Base-by-base conservation (phyloP, 2,329 filamentous ascomycete genomes). In the Alternaria tenuissima region DNA sequence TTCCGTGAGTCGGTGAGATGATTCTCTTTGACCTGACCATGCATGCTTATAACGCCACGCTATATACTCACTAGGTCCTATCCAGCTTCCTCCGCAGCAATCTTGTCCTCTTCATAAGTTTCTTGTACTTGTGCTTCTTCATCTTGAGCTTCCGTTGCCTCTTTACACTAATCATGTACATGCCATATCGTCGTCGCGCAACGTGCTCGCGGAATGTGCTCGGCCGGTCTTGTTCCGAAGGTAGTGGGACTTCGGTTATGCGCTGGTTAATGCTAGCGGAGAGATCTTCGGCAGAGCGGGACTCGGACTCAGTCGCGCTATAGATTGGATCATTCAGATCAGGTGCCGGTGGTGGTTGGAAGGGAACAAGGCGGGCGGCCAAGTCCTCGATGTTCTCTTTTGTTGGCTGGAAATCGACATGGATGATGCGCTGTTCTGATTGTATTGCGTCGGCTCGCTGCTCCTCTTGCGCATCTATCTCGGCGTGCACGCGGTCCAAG, bases 51-150 rank as follows among this genome's bases (percentile, higher is more conserved):
- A 60, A 57, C 55, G 55, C 67, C 59, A 66, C 44, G 38, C 55
- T 55, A 56, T 62, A 65, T 62, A 46, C 70, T 66, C 68, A 72
- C 72, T 73, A 79, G 62, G 67, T 61, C 68, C 76, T 74, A 66
- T 77, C 92, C 73, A 95, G 84, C 84, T 94, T 96, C 77, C 93
- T 89, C 77, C 94, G 90, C 83, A 93, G 80, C 78, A 92, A 94
- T 79, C 94, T 88, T 75, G 94, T 97, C 81, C 89, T 87, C 85
- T 91, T 92, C 91, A 97, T 93, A 70, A 98, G 85, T 88, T 99
- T 99, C 93, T 97, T 98, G 82, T 97, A 97, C 89, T 99, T 99
- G 87, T 98, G 94, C 88, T 98, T 99, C 91, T 99, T 99, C 94
- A 99, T 99, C 88, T 93, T 97, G 76, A 97, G 83, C 83, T 95